These are phyloP conservation scores for Rhizoclosmatium hyalinum DNA, from an alignment of 371 early-diverging fungal genomes.

Conservation along the genomic window DNA sequence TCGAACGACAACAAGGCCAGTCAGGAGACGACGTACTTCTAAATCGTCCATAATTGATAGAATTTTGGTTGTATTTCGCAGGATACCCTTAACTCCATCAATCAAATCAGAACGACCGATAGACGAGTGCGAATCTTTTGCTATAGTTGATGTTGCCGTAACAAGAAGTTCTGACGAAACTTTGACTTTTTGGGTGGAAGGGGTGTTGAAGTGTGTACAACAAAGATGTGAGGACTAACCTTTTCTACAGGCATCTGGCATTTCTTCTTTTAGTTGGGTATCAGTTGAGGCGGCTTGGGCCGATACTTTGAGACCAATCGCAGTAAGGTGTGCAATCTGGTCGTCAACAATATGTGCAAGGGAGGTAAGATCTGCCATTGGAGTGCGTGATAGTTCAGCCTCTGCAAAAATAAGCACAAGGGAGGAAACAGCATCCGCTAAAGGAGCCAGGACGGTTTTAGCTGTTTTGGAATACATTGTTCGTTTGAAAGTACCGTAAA, in stretches of 20 bases:
- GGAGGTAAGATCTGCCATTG: constrained; percentile 53
- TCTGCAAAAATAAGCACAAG: constrained; percentile 54
- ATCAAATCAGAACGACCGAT: constrained; percentile 50
- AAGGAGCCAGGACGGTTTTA: constrained; percentile 52
- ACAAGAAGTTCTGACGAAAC: constrained; percentile 47
- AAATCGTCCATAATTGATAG: constrained; percentile 54
- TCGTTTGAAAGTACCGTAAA: not conserved
- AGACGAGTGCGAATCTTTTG: constrained; percentile 43
- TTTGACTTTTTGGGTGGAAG: constrained; percentile 34
- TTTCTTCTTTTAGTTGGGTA: constrained; percentile 40
- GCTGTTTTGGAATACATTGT: constrained; percentile 54
- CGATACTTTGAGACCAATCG: constrained; percentile 42
- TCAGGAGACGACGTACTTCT: constrained; percentile 52
- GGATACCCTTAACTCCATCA: constrained; percentile 58
- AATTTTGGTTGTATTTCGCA: constrained; percentile 49
- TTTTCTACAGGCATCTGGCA: constrained; percentile 38
- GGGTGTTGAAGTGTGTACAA: constrained; percentile 30
- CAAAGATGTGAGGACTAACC: constrained; percentile 7
- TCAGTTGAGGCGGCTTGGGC: constrained; percentile 41
- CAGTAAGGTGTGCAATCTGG: constrained; percentile 52
- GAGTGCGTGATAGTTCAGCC: constrained; percentile 47
- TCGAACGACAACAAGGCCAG: constrained; percentile 21
- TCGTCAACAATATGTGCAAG: constrained; percentile 46
- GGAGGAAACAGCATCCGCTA: constrained; percentile 57
- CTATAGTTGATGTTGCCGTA: constrained; percentile 40